Conservation (phyloP, 495 filamentous ascomycete genomes). For the Cryomyces minteri region DNA sequence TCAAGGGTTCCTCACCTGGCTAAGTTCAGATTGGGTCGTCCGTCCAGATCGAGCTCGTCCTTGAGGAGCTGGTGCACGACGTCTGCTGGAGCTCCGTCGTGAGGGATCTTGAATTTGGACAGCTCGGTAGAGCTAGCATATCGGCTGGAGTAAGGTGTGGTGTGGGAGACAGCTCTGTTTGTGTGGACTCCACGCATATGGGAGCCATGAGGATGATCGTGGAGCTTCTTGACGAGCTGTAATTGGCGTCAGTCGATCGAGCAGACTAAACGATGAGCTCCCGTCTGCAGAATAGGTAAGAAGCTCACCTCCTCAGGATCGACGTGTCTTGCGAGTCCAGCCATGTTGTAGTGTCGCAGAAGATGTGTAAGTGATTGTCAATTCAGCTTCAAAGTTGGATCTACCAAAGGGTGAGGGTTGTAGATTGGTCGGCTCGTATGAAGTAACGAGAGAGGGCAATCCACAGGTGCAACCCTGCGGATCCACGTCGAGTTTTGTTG, state of each 20-base stretch:
- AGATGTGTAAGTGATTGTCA: no score
- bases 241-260: constrained; percentile 24
- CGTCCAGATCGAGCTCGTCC: constrained; percentile 54
- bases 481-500: no score
- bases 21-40: constrained; percentile 52
- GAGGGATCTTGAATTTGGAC: constrained; percentile 48
- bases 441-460: no score
- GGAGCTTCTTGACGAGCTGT: constrained; percentile 34
- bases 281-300: background rate
- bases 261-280: constrained; percentile 27
- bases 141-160: constrained; percentile 43
- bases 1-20: constrained; percentile 6
- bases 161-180: constrained; percentile 26
- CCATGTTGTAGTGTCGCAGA: background rate
- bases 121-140: constrained; percentile 43
- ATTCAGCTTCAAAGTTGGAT: no score
- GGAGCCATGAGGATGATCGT: constrained; percentile 17
- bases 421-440: no score
- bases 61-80: constrained; percentile 49
- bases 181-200: constrained; percentile 24
- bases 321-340: constrained; percentile 4
- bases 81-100: constrained; percentile 41
- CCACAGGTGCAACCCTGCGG: no score
- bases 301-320: background rate
- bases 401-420: no score